Evolutionary conservation across 495 filamentous ascomycete species (phyloP), one percentile per base, ranked within the genome.

Genomic region (Podospora comata): DNA sequence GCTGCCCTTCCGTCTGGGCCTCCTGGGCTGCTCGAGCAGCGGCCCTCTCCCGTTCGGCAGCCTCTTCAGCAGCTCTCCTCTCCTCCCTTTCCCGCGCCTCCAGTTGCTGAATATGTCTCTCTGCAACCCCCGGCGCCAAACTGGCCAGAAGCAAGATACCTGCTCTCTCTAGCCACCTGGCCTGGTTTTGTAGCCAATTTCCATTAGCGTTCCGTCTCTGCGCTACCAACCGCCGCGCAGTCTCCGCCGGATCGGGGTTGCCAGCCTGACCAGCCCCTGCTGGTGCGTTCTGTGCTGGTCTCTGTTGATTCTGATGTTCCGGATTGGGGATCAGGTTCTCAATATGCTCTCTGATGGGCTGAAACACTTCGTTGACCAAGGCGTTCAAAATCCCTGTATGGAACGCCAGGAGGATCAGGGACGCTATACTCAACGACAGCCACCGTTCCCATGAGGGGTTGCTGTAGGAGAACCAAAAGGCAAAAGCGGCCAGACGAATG

Each of bases 121-220:
- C 93, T 0, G 92, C 92, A 16, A 97, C 83, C 7, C 93, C 93
- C 0, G 93, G 93, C 32, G 92, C 87, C 64, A 97, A 80, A 78
- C 91, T 95, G 5, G 92, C 92, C 48, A 97, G 76, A 72, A 97
- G 94, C 34, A 97, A 80, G 16, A 93, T 86, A n/a, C 91, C 75
- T 16, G 91, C 90, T 63, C 92, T 85, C 75, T 96, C 93, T 15
- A 86, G 76, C 16, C 88, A 81, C 70, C 91, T 81, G 15, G 91
- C 72, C 34, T 84, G 83, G 55, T 89, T 80, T 70, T 83, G 74
- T 13, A 89, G 58, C 85, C 88, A 87, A 26, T 76, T 79, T 20
- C 75, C 79, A 69, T 87, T 80, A 4, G 76, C 75, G 28, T 81
- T 73, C 30, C 83, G 76, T 62, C 79, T 82, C 70, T 85, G 79